Evolutionary conservation across 129 eudicot species (phyloP).

Genomic region (Sambucus nigra): DNA sequence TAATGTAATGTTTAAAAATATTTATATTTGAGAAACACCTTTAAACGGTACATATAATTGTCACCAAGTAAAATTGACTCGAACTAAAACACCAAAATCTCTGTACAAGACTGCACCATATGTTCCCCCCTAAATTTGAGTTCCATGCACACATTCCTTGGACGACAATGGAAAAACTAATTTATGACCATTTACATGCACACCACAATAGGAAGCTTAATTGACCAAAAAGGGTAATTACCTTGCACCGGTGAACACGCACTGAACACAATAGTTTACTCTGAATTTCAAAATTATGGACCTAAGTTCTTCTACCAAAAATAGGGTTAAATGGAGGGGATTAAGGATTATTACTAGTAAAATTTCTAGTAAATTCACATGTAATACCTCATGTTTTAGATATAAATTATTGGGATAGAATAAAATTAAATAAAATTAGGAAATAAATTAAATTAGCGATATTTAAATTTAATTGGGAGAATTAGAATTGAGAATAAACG

Average conservation of each 20-base stretch:
- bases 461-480: too few relatives aligned
- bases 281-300: conserved; percentile 34
- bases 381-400: too few relatives aligned
- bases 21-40: too few relatives aligned
- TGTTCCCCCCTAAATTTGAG: conserved; percentile 20
- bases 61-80: conserved; percentile 35
- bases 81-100: conserved; percentile 39
- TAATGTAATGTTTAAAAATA: too few relatives aligned
- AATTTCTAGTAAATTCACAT: conserved; percentile 30
- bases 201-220: conserved; percentile 22
- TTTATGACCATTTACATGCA: conserved; percentile 31
- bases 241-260: conserved; percentile 35
- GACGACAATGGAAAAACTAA: conserved; percentile 51
- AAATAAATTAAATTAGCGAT: too few relatives aligned
- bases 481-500: too few relatives aligned
- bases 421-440: too few relatives aligned
- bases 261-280: conserved; percentile 32
- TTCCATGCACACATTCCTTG: conserved; percentile 21
- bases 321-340: conserved; percentile 37
- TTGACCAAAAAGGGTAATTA: conserved; percentile 46
- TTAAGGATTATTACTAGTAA: conserved; percentile 14
- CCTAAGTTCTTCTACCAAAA: conserved; percentile 30
- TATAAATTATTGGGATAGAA: too few relatives aligned
- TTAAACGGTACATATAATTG: too few relatives aligned
- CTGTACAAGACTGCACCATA: conserved; percentile 34